Percentiles rank a stretch among this genome's conserved stretches.
Evolutionary conservation across 169 alveolate genomes (phyloP).

Genomic region (Hepatocystis sp.): DNA sequence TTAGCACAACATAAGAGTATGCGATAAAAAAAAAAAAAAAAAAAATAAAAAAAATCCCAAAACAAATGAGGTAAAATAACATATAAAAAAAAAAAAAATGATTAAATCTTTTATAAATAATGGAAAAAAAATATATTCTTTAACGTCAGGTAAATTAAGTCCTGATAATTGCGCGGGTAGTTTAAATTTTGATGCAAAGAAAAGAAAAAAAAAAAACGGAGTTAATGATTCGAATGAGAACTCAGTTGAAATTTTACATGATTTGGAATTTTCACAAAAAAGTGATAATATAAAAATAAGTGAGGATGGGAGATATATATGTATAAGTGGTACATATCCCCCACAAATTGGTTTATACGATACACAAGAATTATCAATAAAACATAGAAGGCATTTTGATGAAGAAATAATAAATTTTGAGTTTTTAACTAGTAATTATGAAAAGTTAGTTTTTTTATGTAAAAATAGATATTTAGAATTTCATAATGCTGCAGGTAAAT

Average conservation of each 20-base stretch:
- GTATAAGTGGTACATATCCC: conserved; percentile 85
- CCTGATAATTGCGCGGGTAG: conserved; percentile 23
- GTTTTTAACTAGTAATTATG: conserved; percentile 81
- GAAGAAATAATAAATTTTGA: conserved; percentile 80
- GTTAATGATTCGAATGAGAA: conserved; percentile 12
- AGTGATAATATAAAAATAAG: conserved; percentile 82
- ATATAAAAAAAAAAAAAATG: conserved; percentile 16
- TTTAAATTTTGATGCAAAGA: not conserved
- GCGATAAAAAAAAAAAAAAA: too few relatives aligned
- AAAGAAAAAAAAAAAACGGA: conserved; percentile 3
- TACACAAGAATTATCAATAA: conserved; percentile 81
- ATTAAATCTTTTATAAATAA: conserved; percentile 63
- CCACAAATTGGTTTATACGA: conserved; percentile 87
- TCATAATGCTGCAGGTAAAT: conserved; percentile 85
- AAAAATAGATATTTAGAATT: conserved; percentile 79
- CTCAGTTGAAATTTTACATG: conserved; percentile 82
- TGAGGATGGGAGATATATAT: conserved; percentile 80
- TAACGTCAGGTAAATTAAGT: conserved; percentile 37
- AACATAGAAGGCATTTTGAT: conserved; percentile 85
- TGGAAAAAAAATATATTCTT: conserved; percentile 62
- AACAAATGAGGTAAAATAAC: too few relatives aligned
- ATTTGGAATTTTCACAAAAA: conserved; percentile 84
- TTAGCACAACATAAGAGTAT: too few relatives aligned
- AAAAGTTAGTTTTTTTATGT: conserved; percentile 83
- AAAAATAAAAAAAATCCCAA: too few relatives aligned